Percentiles rank a stretch among this genome's conserved stretches.
These are phyloP conservation scores for Punica granatum DNA, from an alignment of 345 rosid species.

Conservation along the genomic window DNA sequence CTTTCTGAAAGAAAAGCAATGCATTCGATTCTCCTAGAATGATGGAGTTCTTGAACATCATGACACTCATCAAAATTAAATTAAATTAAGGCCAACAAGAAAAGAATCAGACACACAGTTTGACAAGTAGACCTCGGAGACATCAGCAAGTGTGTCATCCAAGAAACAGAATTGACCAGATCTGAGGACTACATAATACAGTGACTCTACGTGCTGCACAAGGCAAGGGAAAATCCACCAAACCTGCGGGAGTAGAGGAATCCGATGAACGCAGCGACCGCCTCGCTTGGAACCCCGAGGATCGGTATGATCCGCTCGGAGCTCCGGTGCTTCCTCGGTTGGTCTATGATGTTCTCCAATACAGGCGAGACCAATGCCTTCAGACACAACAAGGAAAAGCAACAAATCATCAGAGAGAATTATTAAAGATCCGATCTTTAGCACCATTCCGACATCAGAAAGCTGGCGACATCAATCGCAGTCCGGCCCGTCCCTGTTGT, in stretches of 20 bases:
- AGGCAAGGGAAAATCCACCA: background rate
- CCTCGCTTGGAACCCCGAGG: conserved; percentile 39
- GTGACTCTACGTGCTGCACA: background rate
- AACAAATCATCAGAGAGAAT: background rate
- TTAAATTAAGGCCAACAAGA: too few species aligned
- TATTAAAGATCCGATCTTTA: too few species aligned
- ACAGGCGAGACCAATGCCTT: conserved; percentile 37
- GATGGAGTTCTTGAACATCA: too few species aligned
- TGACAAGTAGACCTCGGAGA: too few species aligned
- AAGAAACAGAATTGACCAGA: background rate
- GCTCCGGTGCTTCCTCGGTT: conserved; percentile 34
- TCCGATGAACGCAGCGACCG: conserved; percentile 31
- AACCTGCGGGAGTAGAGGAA: conserved; percentile 37
- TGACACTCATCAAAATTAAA: too few species aligned
- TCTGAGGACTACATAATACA: too few species aligned
- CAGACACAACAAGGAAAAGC: background rate
- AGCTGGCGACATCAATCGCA: too few species aligned
- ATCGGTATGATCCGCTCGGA: conserved; percentile 28
- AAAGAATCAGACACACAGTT: too few species aligned
- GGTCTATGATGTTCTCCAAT: conserved; percentile 29
- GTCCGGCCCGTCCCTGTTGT: too few species aligned
- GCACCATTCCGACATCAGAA: background rate
- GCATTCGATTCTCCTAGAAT: background rate
- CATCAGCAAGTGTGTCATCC: background rate
- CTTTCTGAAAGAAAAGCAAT: background rate